A percentile compares a stretch with the other conserved stretches of the same genome.
Evolutionary conservation across 805 yeast species (phyloP).

Genomic region (Deakozyma indianensis): DNA sequence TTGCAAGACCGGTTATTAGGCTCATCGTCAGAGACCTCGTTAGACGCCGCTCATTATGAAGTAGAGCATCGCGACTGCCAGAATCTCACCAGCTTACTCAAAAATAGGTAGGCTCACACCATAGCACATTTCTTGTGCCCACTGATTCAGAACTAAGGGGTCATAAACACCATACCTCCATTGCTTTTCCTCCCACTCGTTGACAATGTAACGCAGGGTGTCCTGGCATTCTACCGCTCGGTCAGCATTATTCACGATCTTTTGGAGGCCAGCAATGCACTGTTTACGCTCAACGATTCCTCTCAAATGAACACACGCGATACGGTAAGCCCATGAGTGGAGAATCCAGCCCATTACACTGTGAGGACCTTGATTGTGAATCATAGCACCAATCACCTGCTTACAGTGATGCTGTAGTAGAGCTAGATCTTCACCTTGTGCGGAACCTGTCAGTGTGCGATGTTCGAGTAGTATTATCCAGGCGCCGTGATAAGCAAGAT

Average conservation of each 20-base stretch:
- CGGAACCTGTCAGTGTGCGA: not conserved
- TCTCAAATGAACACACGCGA: not conserved
- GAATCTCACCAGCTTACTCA: not conserved
- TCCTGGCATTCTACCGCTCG: not conserved
- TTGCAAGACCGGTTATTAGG: too few relatives aligned
- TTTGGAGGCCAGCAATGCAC: not conserved
- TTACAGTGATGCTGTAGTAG: not conserved
- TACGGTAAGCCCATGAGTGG: not conserved
- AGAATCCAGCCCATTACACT: conserved; percentile 1
- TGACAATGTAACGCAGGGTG: not conserved
- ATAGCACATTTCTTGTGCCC: conserved; percentile 1
- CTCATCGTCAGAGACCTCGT: too few relatives aligned
- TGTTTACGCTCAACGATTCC: not conserved
- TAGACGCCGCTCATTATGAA: too few relatives aligned
- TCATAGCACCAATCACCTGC: not conserved
- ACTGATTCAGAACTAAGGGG: not conserved
- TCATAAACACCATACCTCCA: not conserved
- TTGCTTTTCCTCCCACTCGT: not conserved
- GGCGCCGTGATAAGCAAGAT: not conserved
- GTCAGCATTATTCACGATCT: not conserved
- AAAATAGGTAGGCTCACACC: not conserved
- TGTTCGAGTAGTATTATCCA: not conserved
- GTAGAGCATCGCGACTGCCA: too few relatives aligned
- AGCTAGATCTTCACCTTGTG: not conserved
- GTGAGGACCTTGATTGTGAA: not conserved